Evolutionary conservation across 306 rosid genomes (phyloP), one percentile per base, ranked within the genome.

Genomic region (Cicer cuneatum): DNA sequence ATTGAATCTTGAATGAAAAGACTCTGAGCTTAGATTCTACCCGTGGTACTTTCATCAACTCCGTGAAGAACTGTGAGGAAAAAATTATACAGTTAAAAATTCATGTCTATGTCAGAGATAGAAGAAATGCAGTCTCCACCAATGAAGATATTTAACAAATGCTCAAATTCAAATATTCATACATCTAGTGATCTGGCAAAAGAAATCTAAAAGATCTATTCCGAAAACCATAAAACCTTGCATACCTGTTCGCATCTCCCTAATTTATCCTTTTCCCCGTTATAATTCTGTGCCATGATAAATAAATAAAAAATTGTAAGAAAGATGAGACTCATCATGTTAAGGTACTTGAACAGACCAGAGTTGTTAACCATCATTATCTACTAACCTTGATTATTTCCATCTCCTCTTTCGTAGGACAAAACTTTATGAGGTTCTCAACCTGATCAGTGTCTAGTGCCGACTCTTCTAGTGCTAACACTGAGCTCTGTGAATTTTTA

Each of bases 171-270:
- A 53, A 42, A 53, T 69, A 68, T 73, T 12, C 77, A 68, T 12
- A 43, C 52, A 60, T 59, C 63, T 60, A 51, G 53, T 18, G 54
- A 7, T 15, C 60, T 57, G 51, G 61, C 40, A 47, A 8, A 46
- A 66, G 59, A 63, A 62, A 78, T 78, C 47, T 72, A 64, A 70
- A 78, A 69, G 21, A 37, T 10, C 75, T 53, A 52, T 41, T 13
- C 46, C n/a, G 57, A 71, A 70, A 76, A 66, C 6, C 7, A 59
- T 47, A 51, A 75, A 69, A 77, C 56, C 40, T 41, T 78, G 48
- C 63, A 37, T 75, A 93, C 98, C 98, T 93, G 97, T 87, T 93
- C 98, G 58, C 97, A 93, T 86, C 86, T 91, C 76, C 98, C 98
- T 54, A 91, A 78, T 84, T 88, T 93, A 80, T 89, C 92, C 85